These are phyloP conservation scores for Salvia splendens DNA, from an alignment of 257 asterid genomes.

Conservation along the genomic window DNA sequence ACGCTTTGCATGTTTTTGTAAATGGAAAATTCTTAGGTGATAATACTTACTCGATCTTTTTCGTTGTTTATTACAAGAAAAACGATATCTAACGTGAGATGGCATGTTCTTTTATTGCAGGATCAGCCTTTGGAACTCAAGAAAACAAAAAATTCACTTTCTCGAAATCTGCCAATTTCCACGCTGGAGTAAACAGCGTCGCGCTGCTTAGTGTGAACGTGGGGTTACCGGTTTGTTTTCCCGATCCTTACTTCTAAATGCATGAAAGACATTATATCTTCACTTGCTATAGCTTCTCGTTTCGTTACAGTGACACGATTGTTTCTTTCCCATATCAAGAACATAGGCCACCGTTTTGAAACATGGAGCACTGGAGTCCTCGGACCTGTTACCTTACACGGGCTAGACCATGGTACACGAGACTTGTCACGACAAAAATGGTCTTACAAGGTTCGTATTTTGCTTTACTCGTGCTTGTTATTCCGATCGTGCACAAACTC, in stretches of 20 bases:
- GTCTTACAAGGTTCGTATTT: slow-evolving; percentile 77
- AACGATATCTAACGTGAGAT: not conserved
- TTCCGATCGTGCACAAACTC: slow-evolving; percentile 18
- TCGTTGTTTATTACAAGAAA: not conserved
- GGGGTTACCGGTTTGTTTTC: slow-evolving; percentile 76
- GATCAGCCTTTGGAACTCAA: slow-evolving; percentile 74
- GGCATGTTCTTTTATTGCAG: slow-evolving; percentile 42
- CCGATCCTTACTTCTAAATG: not conserved
- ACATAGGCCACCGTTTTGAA: slow-evolving; percentile 75
- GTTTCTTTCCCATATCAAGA: slow-evolving; percentile 44
- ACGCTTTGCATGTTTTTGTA: slow-evolving; percentile 74
- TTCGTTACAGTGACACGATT: not conserved
- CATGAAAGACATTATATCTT: not conserved
- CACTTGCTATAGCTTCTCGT: not conserved
- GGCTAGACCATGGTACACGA: slow-evolving; percentile 62
- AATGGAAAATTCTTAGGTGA: slow-evolving; percentile 71
- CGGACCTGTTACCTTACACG: slow-evolving; percentile 77
- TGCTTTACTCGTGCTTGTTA: not conserved
- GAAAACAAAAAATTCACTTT: slow-evolving; percentile 52
- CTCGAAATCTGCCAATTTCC: slow-evolving; percentile 57
- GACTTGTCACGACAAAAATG: slow-evolving; percentile 87
- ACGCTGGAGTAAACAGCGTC: slow-evolving; percentile 71
- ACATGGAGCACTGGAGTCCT: slow-evolving; percentile 68
- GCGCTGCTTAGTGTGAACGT: slow-evolving; percentile 82
- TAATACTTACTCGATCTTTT: not conserved